Evolutionary conservation across 805 yeast species (phyloP).

Genomic region (Saturnispora halmiae): DNA sequence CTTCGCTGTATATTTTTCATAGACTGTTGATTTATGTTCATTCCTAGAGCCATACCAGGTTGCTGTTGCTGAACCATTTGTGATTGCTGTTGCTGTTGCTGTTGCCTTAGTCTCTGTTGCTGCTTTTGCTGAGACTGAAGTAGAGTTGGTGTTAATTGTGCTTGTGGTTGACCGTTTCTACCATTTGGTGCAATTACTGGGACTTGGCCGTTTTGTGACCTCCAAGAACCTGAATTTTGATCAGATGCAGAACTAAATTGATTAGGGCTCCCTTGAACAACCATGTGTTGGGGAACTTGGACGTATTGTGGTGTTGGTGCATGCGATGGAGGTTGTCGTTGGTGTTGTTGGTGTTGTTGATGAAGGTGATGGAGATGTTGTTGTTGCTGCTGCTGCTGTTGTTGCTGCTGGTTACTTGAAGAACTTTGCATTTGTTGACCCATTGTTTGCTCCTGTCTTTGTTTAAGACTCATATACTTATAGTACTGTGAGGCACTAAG

Average conservation of each 20-base stretch:
- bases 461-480: conserved; percentile 50
- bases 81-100: conserved; percentile 11
- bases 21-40: conserved; percentile 6
- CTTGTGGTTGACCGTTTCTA: conserved; percentile 3
- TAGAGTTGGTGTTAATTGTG: conserved; percentile 6
- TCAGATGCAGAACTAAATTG: conserved; percentile 10
- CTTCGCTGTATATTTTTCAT: conserved; percentile 3
- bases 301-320: conserved; percentile 10
- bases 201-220: conserved; percentile 8
- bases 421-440: conserved; percentile 11
- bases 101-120: conserved; percentile 13
- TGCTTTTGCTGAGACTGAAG: conserved; percentile 11
- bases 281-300: conserved; percentile 22
- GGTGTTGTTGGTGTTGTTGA: conserved; percentile 14
- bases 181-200: background rate
- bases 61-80: conserved; percentile 9
- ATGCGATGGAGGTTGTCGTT: conserved; percentile 9
- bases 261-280: conserved; percentile 19
- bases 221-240: conserved; percentile 8
- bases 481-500: conserved; percentile 62
- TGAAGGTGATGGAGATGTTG: conserved; percentile 1
- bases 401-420: conserved; percentile 13
- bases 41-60: conserved; percentile 10
- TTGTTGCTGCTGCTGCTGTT: conserved; percentile 1
- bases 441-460: conserved; percentile 39